phyloP scores from a whole-genome alignment of 2,329 filamentous ascomycete species.

The Colletotrichum agaves region DNA sequence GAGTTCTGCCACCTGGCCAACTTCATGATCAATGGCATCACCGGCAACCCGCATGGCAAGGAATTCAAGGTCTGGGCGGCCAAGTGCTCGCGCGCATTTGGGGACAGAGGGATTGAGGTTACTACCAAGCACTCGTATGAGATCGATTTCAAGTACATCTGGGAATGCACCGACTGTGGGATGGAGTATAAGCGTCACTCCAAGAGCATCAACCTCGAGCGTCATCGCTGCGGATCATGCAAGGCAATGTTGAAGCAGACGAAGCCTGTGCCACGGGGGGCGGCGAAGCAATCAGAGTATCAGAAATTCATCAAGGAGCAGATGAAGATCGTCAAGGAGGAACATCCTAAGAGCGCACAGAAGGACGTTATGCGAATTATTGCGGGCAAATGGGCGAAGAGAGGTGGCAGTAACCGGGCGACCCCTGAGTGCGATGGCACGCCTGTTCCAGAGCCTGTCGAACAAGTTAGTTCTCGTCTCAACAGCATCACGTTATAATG shows the following conservation, averaged over 20 bases:
- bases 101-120: slow-evolving; percentile 74
- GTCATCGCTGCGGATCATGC: slow-evolving; percentile 83
- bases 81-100: slow-evolving; percentile 67
- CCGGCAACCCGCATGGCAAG: slow-evolving; percentile 81
- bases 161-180: slow-evolving; percentile 78
- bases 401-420: slow-evolving; percentile 49
- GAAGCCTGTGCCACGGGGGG: slow-evolving; percentile 75
- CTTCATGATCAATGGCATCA: slow-evolving; percentile 84
- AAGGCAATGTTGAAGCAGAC: slow-evolving; percentile 77
- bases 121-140: slow-evolving; percentile 91
- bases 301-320: slow-evolving; percentile 72
- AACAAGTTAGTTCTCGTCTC: slow-evolving; percentile 11
- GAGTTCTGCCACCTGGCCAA: slow-evolving; percentile 96
- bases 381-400: slow-evolving; percentile 69
- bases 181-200: slow-evolving; percentile 85
- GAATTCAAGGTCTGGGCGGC: slow-evolving; percentile 83
- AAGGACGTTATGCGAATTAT: slow-evolving; percentile 77
- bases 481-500: slow-evolving; percentile 11
- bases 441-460: slow-evolving; percentile 2
- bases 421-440: slow-evolving; percentile 15
- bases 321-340: slow-evolving; percentile 68
- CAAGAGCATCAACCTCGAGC: slow-evolving; percentile 79
- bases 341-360: slow-evolving; percentile 67
- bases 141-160: slow-evolving; percentile 93
- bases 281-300: slow-evolving; percentile 53